Conservation (phyloP, 2,329 filamentous ascomycete species). For the Boeremia lycopersici region DNA sequence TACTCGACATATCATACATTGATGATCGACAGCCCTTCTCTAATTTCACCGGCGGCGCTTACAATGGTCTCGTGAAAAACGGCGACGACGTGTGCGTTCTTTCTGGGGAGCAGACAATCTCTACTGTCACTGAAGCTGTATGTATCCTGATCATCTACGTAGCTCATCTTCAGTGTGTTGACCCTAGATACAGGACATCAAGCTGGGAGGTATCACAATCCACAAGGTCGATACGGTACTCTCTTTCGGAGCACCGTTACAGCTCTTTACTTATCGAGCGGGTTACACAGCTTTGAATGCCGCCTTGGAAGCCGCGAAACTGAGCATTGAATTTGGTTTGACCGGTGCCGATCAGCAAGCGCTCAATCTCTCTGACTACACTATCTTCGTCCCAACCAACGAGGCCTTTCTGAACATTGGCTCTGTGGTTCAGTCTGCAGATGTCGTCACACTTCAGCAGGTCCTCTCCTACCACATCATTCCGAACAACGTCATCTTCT, state of each 20-base stretch:
- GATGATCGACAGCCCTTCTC: slow-evolving; percentile 51
- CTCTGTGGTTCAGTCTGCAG: slow-evolving; percentile 26
- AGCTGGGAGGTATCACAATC: slow-evolving; percentile 35
- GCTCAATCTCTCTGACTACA: slow-evolving; percentile 64
- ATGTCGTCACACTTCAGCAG: slow-evolving; percentile 26
- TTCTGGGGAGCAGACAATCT: slow-evolving; percentile 57
- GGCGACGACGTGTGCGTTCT: slow-evolving; percentile 55
- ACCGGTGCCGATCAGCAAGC: slow-evolving; percentile 18
- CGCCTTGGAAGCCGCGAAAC: slow-evolving; percentile 26
- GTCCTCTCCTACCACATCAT: slow-evolving; percentile 38
- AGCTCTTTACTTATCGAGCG: slow-evolving; percentile 35
- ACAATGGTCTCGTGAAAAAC: slow-evolving; percentile 53
- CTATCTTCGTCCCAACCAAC: slow-evolving; percentile 79
- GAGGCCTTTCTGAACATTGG: slow-evolving; percentile 69
- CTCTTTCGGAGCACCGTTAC: slow-evolving; percentile 33
- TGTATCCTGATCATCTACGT: slow-evolving; percentile 24
- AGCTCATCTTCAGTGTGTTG: not conserved
- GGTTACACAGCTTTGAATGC: slow-evolving; percentile 35
- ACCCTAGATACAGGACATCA: slow-evolving; percentile 26
- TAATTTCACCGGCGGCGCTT: slow-evolving; percentile 64
- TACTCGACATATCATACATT: slow-evolving; percentile 55
- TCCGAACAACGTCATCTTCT: slow-evolving; percentile 35
- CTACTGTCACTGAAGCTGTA: slow-evolving; percentile 56
- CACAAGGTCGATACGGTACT: slow-evolving; percentile 36
- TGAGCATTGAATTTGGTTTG: slow-evolving; percentile 30